These are phyloP conservation scores for Mortierella sp. DNA, from an alignment of 371 early-diverging fungal genomes.

Conservation along the genomic window DNA sequence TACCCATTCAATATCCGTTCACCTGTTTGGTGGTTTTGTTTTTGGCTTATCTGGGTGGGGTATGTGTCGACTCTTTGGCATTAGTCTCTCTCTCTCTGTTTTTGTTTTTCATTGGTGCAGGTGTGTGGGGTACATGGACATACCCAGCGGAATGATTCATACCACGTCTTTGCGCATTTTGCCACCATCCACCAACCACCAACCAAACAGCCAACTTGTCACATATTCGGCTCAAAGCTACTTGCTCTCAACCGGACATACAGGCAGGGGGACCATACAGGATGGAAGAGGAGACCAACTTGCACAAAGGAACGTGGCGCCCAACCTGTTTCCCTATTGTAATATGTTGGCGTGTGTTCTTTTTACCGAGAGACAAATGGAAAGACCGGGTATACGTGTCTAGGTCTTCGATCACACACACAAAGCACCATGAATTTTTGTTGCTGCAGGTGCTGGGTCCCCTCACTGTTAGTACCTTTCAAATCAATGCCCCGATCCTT, in stretches of 20 bases:
- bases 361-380: not conserved
- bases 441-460: not conserved
- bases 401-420: not conserved
- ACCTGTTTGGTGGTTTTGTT: not conserved
- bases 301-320: not conserved
- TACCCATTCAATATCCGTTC: not conserved
- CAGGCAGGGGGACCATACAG: not conserved
- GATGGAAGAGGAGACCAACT: not conserved
- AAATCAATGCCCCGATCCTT: conserved; percentile 1
- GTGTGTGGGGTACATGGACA: conserved; percentile 1
- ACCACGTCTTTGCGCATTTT: not conserved
- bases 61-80: not conserved
- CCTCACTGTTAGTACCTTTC: not conserved
- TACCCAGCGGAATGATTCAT: not conserved
- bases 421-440: not conserved
- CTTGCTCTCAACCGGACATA: not conserved
- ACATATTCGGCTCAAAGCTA: not conserved
- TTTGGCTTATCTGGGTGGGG: too few relatives aligned
- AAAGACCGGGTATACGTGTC: not conserved
- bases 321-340: not conserved
- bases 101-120: too few relatives aligned
- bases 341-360: not conserved
- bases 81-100: not conserved
- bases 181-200: not conserved
- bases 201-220: not conserved